Evolutionary conservation across 176 grass and related monocot species (phyloP).

Genomic region (Oryza nivara): DNA sequence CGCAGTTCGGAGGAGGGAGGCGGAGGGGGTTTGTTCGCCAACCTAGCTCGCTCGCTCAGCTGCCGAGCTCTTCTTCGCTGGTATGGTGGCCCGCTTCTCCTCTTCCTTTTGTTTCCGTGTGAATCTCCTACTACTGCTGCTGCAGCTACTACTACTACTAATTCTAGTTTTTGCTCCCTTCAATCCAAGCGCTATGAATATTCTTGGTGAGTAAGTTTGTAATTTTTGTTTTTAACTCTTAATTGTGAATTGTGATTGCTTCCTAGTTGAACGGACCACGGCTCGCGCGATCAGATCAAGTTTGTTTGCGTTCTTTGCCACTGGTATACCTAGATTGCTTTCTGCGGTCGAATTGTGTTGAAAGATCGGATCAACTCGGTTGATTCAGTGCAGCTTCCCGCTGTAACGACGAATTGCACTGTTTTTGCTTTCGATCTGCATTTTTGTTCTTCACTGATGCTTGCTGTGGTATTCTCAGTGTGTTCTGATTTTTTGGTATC

Average conservation of each 20-base stretch:
- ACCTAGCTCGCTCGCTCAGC: not conserved
- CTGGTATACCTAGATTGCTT: not conserved
- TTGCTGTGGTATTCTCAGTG: not conserved
- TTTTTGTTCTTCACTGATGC: not conserved
- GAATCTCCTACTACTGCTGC: no score
- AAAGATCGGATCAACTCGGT: not conserved
- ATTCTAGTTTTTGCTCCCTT: not conserved
- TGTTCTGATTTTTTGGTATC: not conserved
- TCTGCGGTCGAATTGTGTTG: not conserved
- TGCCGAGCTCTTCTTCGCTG: not conserved
- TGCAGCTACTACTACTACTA: not conserved
- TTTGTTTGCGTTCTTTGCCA: not conserved
- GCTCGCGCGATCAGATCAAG: not conserved
- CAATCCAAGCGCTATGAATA: no score
- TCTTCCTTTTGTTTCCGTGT: not conserved
- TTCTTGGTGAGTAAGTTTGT: not conserved
- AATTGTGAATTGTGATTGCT: not conserved
- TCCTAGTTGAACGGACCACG: no score
- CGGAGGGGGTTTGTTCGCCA: not conserved
- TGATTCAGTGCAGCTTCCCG: not conserved
- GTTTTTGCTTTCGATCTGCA: not conserved
- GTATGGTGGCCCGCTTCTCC: not conserved
- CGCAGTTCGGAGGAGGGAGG: no score
- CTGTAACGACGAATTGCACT: not conserved
- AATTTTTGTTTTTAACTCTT: not conserved